Base-by-base conservation (phyloP, 163 green algal genomes). In the Scenedesmus sp. region DNA sequence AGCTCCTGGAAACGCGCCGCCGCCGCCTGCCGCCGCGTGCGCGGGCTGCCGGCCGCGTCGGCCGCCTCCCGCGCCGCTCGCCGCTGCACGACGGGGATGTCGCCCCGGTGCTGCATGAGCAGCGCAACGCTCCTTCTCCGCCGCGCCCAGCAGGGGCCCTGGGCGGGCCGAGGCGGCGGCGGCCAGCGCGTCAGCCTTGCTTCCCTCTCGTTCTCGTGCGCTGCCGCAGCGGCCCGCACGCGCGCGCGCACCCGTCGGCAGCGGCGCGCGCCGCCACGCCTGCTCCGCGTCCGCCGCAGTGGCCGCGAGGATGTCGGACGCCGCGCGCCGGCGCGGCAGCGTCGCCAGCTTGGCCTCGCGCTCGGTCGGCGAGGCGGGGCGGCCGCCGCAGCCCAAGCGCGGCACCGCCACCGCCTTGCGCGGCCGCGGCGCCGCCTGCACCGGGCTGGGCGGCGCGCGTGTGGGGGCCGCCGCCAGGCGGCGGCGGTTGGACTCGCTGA, bases 51-150 rank as follows among this genome's bases (percentile, higher is more conserved):
- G n/a, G n/a, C n/a, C n/a, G n/a, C n/a, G n/a, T n/a, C n/a, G n/a
- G n/a, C n/a, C n/a, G n/a, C n/a, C n/a, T n/a, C n/a, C n/a, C n/a
- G n/a, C n/a, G n/a, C n/a, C n/a, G 33, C 51, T 77, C 39, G n/a
- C 0, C 28, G 34, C 11, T 39, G 24, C 29, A 44, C 15, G 51
- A 20, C 26, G 28, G 67, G 67, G 9, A 77, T 45, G 22, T 47
- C 60, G 42, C 70, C 70, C 9, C 63, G 44, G 42, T 71, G 48
- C 44, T 79, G 70, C 70, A 79, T 79, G 2, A 79, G 42, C 14
- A 70, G 42, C 70, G 29, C 70, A 79, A 10, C 70, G 56, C 45
- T 60, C 34, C 57, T 79, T 79, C 57, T 79, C 70, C 36, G 60
- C 39, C 26, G 69, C 70, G 20, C 50, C 70, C 9, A 79, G 24